Conservation (phyloP, 257 asterid species). For the Jaltomata sinuosa region DNA sequence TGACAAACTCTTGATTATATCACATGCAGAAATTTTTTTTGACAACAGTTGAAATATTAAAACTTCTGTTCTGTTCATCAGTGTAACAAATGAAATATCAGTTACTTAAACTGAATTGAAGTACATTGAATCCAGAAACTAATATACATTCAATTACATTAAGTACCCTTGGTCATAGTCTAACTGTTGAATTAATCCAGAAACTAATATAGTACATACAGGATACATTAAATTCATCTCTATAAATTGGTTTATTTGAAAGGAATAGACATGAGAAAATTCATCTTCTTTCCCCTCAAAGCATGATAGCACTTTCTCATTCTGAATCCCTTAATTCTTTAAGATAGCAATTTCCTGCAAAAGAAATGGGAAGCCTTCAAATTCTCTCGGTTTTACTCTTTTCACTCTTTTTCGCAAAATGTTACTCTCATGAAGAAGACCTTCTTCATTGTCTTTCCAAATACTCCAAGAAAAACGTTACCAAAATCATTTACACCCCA, state of each 20-base stretch:
- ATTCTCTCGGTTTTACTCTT: not conserved
- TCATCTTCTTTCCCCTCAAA: not conserved
- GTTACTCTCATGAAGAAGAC: not conserved
- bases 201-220: not conserved
- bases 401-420: not conserved
- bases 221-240: not conserved
- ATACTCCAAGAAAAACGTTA: not conserved
- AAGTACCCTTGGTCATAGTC: not conserved
- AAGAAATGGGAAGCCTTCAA: not conserved
- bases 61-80: not conserved
- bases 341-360: not conserved
- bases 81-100: not conserved
- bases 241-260: not conserved
- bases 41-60: not conserved
- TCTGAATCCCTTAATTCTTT: not conserved
- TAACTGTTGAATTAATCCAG: not conserved
- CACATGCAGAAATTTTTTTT: not conserved
- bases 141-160: not conserved
- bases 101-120: not conserved
- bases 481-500: not conserved
- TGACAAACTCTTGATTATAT: not conserved
- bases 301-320: not conserved
- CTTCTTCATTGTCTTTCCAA: not conserved
- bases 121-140: not conserved
- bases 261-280: not conserved